Evolutionary conservation across 768 basidiomycete genomes (phyloP).

Genomic region (Mycena pura): DNA sequence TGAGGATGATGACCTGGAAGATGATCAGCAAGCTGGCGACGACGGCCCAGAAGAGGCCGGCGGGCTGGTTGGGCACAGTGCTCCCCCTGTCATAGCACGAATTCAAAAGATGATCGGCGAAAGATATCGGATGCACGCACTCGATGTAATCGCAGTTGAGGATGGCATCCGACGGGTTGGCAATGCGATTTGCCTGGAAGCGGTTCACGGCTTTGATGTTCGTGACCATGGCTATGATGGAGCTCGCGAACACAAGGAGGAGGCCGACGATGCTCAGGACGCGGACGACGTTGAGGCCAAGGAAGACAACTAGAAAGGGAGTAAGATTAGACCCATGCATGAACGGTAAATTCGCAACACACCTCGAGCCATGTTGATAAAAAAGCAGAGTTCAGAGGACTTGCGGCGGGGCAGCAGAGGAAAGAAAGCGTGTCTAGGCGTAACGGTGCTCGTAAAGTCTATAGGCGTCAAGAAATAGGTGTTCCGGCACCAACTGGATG

Average conservation of each 20-base stretch:
- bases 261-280: conserved; percentile 78
- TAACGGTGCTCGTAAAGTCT: conserved; percentile 23
- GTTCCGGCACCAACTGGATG: conserved; percentile 18
- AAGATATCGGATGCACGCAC: conserved; percentile 47
- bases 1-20: conserved; percentile 77
- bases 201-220: conserved; percentile 79
- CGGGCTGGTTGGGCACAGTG: conserved; percentile 93
- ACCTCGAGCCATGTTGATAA: conserved; percentile 22
- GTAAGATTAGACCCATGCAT: too few species aligned
- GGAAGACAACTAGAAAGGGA: conserved; percentile 52
- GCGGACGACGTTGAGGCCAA: conserved; percentile 81
- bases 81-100: conserved; percentile 63
- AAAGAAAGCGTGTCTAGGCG: conserved; percentile 20
- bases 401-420: background rate
- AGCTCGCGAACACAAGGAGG: conserved; percentile 81
- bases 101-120: background rate
- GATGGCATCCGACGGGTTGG: conserved; percentile 37
- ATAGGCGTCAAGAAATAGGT: conserved; percentile 9
- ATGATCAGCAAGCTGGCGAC: conserved; percentile 86
- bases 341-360: conserved; percentile 12
- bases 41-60: conserved; percentile 91
- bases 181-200: conserved; percentile 52
- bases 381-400: background rate
- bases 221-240: conserved; percentile 73
- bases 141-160: conserved; percentile 82